Base-by-base conservation (phyloP, 805 yeast species). In the Candida manassasensis region DNA sequence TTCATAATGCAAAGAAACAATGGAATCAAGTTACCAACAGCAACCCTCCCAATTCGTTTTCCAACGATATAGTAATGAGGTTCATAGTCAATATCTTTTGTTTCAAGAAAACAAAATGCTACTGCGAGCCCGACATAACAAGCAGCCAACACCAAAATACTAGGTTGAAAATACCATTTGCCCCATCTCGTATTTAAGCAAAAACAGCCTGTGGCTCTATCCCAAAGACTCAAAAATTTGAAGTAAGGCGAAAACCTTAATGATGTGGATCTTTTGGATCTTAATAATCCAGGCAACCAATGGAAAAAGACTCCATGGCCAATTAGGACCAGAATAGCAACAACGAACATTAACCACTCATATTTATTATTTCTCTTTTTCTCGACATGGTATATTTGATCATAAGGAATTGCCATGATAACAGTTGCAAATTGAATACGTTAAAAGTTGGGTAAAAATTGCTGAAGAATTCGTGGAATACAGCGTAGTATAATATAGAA, bases 281-380 rank as follows among this genome's bases (percentile, higher is more conserved):
- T 43, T 9, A 67, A 40, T 21, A 27, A 47, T 22, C 53, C 42
- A 3, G 73, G 73, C 5, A 66, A 46, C 72, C 73, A 67, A 29
- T 57, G 54, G 45, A 68, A 66, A 3, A 68, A n/a, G 2, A 62
- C 5, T 3, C 76, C 76, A 48, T 70, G 68, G 5, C 55, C 15
- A 1, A 57, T 30, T 6, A 71, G 47, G 2, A 53, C 35, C 3
- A 43, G 21, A 2, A 66, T 9, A 5, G 54, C 44, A 9, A 60
- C 22, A 1, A 52, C 53, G 36, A 59, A 59, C 6, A 57, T 43
- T 11, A 63, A 40, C 65, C 73, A 66, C 28, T 60, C 61, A 38
- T 43, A 69, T 35, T 47, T 52, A 32, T 41, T 46, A 44, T 60
- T 67, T 35, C 75, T 44, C 1, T 52, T 49, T 19, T 34, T 48